Evolutionary conservation across 129 eudicot genomes (phyloP).

Genomic region (Arctium minus): DNA sequence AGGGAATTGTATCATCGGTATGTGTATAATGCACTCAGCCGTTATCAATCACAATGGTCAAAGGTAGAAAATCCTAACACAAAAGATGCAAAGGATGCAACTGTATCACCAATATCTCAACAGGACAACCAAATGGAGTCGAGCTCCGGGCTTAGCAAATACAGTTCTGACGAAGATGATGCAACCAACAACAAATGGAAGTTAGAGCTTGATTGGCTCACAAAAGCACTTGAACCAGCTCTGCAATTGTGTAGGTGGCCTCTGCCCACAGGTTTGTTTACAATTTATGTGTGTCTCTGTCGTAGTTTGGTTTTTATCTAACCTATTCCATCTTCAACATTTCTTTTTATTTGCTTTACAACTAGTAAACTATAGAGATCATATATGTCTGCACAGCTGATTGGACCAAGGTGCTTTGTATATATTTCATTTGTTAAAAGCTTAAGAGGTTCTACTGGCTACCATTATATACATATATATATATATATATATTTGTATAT

Average conservation of each 20-base stretch:
- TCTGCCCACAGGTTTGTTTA: constrained; percentile 59
- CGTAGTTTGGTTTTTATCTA: not conserved
- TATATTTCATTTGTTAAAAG: not conserved
- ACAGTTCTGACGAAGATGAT: constrained; percentile 57
- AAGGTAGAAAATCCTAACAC: constrained; percentile 24
- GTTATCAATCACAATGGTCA: constrained; percentile 60
- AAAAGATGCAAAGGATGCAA: constrained; percentile 38
- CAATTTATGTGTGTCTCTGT: not conserved
- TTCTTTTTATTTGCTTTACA: not conserved
- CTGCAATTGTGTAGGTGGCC: constrained; percentile 69
- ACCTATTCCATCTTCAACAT: not conserved
- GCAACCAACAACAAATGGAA: constrained; percentile 48
- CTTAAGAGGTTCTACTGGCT: not conserved
- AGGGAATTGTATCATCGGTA: constrained; percentile 33
- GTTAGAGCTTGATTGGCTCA: constrained; percentile 76
- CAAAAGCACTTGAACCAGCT: constrained; percentile 94
- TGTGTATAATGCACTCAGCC: constrained; percentile 35
- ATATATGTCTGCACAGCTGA: not conserved
- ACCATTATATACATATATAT: not conserved
- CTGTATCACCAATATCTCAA: constrained; percentile 27
- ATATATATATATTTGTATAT: too few species aligned
- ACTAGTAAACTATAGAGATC: not conserved
- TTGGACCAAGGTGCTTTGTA: not conserved
- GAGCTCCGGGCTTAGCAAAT: constrained; percentile 24
- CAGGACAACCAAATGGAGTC: constrained; percentile 16